These are phyloP conservation scores for Saraca asoca DNA, from an alignment of 331 rosid species.

Conservation along the genomic window DNA sequence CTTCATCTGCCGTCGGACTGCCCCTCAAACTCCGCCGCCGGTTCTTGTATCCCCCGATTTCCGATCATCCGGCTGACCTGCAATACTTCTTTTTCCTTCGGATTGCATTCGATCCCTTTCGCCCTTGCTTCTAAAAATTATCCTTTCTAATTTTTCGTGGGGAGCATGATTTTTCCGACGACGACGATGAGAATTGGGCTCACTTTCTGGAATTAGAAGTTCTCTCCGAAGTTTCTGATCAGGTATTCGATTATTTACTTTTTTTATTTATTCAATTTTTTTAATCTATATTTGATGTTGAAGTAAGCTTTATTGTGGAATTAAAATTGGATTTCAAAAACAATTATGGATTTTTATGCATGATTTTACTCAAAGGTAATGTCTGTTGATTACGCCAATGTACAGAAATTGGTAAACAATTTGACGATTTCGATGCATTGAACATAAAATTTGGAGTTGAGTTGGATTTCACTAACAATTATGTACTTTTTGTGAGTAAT, in stretches of 20 bases:
- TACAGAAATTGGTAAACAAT: too few species aligned
- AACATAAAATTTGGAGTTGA: constrained; percentile 29
- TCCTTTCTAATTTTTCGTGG: constrained; percentile 14
- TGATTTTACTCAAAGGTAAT: too few species aligned
- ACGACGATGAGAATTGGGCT: constrained; percentile 79
- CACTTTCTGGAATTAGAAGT: constrained; percentile 81
- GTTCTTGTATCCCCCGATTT: not conserved
- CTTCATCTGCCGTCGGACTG: constrained; percentile 1
- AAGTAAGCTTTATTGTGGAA: too few species aligned
- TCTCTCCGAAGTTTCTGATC: constrained; percentile 65
- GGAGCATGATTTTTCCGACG: constrained; percentile 63
- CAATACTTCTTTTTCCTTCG: too few species aligned
- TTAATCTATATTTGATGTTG: not conserved
- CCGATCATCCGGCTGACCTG: not conserved
- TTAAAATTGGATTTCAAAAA: too few species aligned
- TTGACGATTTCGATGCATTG: too few species aligned
- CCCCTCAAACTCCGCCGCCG: constrained; percentile 39
- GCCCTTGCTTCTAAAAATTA: not conserved
- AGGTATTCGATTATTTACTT: too few species aligned
- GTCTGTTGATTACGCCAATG: too few species aligned
- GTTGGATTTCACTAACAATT: not conserved
- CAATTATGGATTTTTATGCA: too few species aligned
- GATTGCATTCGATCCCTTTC: not conserved
- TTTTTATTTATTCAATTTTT: too few species aligned
- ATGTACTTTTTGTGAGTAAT: too few species aligned